Conservation (phyloP, 2,329 filamentous ascomycete genomes). For the Nigrograna mackinnonii region DNA sequence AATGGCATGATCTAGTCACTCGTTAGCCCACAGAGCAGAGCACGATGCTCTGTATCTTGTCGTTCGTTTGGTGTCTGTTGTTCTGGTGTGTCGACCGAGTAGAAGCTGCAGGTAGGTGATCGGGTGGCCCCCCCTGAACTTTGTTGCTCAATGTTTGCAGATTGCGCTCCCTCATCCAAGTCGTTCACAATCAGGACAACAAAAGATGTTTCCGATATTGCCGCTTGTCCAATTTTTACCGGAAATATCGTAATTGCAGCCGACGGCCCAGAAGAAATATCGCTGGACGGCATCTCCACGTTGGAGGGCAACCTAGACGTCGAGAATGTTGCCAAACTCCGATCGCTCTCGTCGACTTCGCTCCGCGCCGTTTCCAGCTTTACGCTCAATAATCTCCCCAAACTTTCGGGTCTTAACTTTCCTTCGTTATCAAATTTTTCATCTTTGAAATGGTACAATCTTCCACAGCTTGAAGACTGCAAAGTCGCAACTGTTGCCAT, state of each 20-base stretch:
- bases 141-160: too few species aligned
- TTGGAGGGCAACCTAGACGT: conserved; percentile 17
- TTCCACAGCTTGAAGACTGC: conserved; percentile 12
- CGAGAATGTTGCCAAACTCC: conserved; percentile 11
- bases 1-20: too few species aligned
- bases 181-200: conserved; percentile 17
- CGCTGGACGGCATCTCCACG: conserved; percentile 15
- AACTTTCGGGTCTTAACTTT: conserved; percentile 18
- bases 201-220: conserved; percentile 16
- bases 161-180: conserved; percentile 14
- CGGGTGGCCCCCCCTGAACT: too few species aligned
- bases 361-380: conserved; percentile 14
- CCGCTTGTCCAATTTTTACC: conserved; percentile 16
- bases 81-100: background rate
- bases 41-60: conserved; percentile 7
- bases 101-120: background rate
- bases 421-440: conserved; percentile 18
- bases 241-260: conserved; percentile 20
- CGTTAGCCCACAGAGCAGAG: conserved; percentile 4
- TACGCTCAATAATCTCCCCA: conserved; percentile 18
- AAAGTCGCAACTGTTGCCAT: conserved; percentile 12
- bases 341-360: conserved; percentile 18
- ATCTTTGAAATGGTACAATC: conserved; percentile 12
- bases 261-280: conserved; percentile 16
- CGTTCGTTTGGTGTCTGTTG: conserved; percentile 1